These are phyloP conservation scores for Baorangia bicolor DNA, from an alignment of 768 basidiomycete genomes.

Conservation along the genomic window DNA sequence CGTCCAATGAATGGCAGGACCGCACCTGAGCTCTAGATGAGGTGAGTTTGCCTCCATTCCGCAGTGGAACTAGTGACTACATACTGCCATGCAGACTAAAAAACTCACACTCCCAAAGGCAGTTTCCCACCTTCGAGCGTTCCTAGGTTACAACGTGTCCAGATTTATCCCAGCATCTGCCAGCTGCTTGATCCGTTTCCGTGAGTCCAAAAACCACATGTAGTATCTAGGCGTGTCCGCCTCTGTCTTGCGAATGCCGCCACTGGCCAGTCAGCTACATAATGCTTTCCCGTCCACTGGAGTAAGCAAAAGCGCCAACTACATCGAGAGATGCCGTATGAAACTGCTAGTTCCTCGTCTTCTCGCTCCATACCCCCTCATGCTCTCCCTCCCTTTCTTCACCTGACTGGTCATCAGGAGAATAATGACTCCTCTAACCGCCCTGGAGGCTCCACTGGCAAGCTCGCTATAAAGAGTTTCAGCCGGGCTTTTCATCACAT, in stretches of 20 bases:
- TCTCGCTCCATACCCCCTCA: slow-evolving; percentile 3
- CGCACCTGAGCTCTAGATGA: not conserved
- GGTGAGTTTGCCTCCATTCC: slow-evolving; percentile 1
- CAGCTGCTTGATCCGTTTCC: not conserved
- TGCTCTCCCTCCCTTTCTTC: slow-evolving; percentile 18
- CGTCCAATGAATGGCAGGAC: not conserved
- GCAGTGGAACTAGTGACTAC: not conserved
- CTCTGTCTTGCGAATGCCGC: slow-evolving; percentile 1
- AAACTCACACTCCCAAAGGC: not conserved
- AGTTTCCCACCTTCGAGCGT: slow-evolving; percentile 13
- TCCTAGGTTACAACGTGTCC: slow-evolving; percentile 11
- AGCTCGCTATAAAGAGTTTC: slow-evolving; percentile 38
- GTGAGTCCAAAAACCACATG: not conserved
- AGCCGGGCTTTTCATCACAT: slow-evolving; percentile 43
- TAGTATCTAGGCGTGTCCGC: not conserved
- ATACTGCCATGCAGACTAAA: not conserved
- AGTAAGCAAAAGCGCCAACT: not conserved
- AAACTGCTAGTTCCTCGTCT: slow-evolving; percentile 5
- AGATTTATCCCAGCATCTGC: slow-evolving; percentile 1
- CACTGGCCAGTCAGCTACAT: slow-evolving; percentile 1
- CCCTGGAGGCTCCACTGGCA: slow-evolving; percentile 36
- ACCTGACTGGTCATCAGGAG: slow-evolving; percentile 5
- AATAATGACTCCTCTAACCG: slow-evolving; percentile 25
- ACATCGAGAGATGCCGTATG: slow-evolving; percentile 10
- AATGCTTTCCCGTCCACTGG: not conserved